Base-by-base conservation (phyloP, 371 early-diverging fungal species). In the Lichtheimia hyalospora region DNA sequence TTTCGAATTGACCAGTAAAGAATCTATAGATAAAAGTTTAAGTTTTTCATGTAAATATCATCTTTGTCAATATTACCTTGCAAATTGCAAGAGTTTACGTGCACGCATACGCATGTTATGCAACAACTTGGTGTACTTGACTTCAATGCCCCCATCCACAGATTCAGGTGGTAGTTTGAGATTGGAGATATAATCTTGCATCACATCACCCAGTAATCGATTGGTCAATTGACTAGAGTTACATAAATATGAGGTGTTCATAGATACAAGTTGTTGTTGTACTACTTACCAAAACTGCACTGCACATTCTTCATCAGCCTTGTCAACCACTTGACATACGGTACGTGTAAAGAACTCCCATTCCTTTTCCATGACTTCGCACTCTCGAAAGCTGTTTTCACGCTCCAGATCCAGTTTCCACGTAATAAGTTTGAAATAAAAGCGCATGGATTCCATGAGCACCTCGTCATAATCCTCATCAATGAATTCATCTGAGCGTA, bases 351-450 rank as follows among this genome's bases (percentile, higher is more conserved):
- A 57, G 55, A 90, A 89, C 10, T 84, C 81, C 93, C 93, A 94
- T 68, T 94, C 93, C 55, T 76, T 83, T 57, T 92, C 92, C 66
- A 95, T 78, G 4, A 90, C 79, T 67, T 91, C 94, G 21, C 89
- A 87, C 64, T 91, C 91, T 60, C 88, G 84, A 28, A 85, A 72
- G 50, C 83, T 84, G 52, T 86, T 84, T 58, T 84, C 78, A 53
- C 71, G 74, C 54, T 79, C 80, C 49, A 70, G 61, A 43, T 69
- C 73, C 25, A 89, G 70, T 61, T 89, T 90, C 84, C 85, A 90
- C 3, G 82, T 83, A 7, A 94, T 76, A 50, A 94, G 75, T 52
- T 84, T 84, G 61, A 92, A 92, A 60, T 93, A 95, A 54, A 85
- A 91, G n/a, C 86, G 81, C 15, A 93, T 73, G 0, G 87, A 84